Base-by-base conservation (phyloP, 2,329 filamentous ascomycete species). In the Elsinoe fawcettii region DNA sequence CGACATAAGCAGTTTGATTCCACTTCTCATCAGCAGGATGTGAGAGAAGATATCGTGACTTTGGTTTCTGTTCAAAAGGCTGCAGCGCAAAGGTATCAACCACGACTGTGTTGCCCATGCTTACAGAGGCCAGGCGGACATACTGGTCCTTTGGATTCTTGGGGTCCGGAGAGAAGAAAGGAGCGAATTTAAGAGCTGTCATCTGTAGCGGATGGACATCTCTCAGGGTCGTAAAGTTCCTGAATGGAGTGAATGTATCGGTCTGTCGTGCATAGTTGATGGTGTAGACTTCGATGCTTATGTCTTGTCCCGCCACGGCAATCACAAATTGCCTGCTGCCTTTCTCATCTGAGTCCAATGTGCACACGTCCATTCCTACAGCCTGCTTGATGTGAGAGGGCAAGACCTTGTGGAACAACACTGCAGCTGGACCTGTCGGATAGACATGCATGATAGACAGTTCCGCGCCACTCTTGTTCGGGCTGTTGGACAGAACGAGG, bases 121-220 rank as follows among this genome's bases (percentile, higher is more conserved):
- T 90, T 39, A 89, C 86, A 47, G 87, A 91, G 27, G 88, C 90
- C 2, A 96, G 80, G 64, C 88, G 88, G 63, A 95, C 74, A 65
- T 82, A 82, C 64, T 84, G 80, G 7, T 63, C 61, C 18, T 66
- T 66, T 27, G 65, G 36, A 12, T 55, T 61, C 20, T 58, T 61
- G 53, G 62, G 60, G 27, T 62, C 66, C 5, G 73, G 73, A 20
- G 73, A 71, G 61, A 73, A 68, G 62, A 77, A 77, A 1, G 74
- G 71, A 11, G 73, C 73, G 60, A 76, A 75, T 54, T 72, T 67
- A 11, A 75, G 64, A 51, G 79, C 81, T 2, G 83, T 85, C 71
- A 85, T 82, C 39, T 79, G 75, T 49, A 80, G 75, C 1, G 76
- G 73, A 63, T 83, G 79, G 51, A 84, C 80, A 55, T 81, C 73